Evolutionary conservation across 169 alveolate species (phyloP).

Genomic region (Toxoplasma gondii): DNA sequence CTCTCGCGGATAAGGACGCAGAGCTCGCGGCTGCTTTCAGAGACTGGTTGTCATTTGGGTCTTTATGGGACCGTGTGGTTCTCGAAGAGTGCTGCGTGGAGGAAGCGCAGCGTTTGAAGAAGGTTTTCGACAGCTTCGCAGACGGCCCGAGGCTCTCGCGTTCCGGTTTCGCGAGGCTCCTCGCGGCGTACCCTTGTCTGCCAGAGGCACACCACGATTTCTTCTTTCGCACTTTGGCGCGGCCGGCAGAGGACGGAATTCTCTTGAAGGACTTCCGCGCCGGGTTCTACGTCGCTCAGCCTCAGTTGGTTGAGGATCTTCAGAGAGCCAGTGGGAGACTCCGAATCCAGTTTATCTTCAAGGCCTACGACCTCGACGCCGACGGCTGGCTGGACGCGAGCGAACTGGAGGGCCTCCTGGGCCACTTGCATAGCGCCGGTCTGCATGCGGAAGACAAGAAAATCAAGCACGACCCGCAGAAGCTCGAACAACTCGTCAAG

Average conservation of each 20-base stretch:
- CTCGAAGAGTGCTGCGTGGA: slow-evolving; percentile 53
- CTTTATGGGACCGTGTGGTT: slow-evolving; percentile 1
- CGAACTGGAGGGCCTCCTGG: slow-evolving; percentile 38
- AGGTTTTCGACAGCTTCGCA: slow-evolving; percentile 29
- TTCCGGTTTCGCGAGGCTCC: not conserved
- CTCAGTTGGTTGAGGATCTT: not conserved
- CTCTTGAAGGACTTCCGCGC: not conserved
- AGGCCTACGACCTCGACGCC: slow-evolving; percentile 49
- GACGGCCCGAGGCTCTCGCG: slow-evolving; percentile 15
- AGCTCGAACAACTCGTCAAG: not conserved
- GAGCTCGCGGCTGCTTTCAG: not conserved
- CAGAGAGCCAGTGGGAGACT: not conserved
- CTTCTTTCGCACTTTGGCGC: not conserved
- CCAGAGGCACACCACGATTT: slow-evolving; percentile 34
- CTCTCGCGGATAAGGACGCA: not conserved
- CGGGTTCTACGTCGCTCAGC: slow-evolving; percentile 26
- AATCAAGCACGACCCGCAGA: not conserved
- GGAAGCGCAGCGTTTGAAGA: slow-evolving; percentile 15
- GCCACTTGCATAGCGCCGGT: slow-evolving; percentile 40
- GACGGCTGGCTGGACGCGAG: not conserved
- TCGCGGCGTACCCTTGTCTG: slow-evolving; percentile 40
- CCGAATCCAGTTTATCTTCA: slow-evolving; percentile 39
- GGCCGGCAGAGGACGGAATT: not conserved
- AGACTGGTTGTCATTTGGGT: slow-evolving; percentile 24
- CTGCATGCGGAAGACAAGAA: not conserved